These are phyloP conservation scores for Termitomyces sp. DNA, from an alignment of 768 basidiomycete genomes.

Conservation along the genomic window DNA sequence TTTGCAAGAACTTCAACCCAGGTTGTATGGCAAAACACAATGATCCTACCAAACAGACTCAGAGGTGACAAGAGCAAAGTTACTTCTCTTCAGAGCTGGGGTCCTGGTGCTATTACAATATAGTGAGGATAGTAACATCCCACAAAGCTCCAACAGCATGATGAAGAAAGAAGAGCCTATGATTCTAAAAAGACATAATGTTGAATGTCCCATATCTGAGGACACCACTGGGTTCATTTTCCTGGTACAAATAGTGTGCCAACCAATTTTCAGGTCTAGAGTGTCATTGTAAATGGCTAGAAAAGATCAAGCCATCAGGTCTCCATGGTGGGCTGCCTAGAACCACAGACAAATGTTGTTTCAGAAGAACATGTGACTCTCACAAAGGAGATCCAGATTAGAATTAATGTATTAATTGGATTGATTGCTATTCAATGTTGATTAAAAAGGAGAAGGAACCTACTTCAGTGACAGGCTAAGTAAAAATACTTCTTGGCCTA, in stretches of 20 bases:
- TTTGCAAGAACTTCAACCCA: too few relatives aligned
- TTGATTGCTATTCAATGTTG: neutral
- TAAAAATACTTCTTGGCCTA: neutral
- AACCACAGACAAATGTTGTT: neutral
- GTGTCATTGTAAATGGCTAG: neutral
- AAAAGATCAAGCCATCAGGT: neutral
- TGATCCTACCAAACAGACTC: neutral
- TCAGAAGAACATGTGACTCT: neutral
- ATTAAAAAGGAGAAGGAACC: neutral
- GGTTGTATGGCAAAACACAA: neutral
- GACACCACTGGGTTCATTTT: neutral
- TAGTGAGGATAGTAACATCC: neutral
- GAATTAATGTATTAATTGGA: neutral
- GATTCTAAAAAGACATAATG: neutral
- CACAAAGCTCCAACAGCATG: neutral
- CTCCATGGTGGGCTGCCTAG: neutral
- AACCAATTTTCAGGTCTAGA: neutral
- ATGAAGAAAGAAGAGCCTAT: neutral
- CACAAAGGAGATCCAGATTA: neutral
- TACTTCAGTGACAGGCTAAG: neutral
- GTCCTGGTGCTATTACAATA: neutral
- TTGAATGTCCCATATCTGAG: neutral
- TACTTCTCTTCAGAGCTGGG: neutral
- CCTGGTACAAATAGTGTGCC: neutral
- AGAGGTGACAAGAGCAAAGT: neutral